phyloP scores from a whole-genome alignment of 2,329 filamentous ascomycete species.

The Monosporascus sp. region DNA sequence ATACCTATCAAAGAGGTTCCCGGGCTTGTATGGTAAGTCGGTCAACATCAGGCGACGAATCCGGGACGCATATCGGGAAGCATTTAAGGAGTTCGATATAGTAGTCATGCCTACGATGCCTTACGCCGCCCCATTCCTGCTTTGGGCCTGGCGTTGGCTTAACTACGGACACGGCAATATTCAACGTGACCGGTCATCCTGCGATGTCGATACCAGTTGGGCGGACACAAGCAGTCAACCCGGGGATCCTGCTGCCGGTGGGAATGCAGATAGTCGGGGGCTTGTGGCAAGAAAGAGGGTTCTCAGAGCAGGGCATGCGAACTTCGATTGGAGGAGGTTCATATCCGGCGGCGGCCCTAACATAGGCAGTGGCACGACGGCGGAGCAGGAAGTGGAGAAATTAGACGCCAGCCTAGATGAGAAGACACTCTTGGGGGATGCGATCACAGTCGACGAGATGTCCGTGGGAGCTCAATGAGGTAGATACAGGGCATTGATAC shows the following conservation, averaged over 20 bases:
- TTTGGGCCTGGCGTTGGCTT: constrained; percentile 49
- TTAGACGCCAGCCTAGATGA: neutral
- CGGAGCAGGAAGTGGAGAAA: neutral
- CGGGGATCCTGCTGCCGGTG: constrained; percentile 38
- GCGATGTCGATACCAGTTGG: constrained; percentile 49
- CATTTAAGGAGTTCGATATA: constrained; percentile 36
- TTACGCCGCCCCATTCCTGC: constrained; percentile 27
- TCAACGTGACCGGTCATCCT: constrained; percentile 54
- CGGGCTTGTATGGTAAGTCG: constrained; percentile 41
- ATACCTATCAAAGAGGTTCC: constrained; percentile 40
- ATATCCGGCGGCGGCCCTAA: neutral
- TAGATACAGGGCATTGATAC: too few species aligned
- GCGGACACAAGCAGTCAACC: constrained; percentile 33
- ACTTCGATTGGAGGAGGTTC: constrained; percentile 36
- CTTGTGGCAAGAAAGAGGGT: constrained; percentile 46
- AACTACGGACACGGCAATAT: constrained; percentile 51
- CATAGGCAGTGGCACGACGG: neutral
- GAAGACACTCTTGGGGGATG: neutral
- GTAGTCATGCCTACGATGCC: constrained; percentile 43
- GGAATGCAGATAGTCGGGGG: constrained; percentile 52
- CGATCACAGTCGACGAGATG: neutral
- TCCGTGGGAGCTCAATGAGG: neutral
- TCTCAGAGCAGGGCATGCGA: constrained; percentile 35
- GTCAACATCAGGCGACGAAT: constrained; percentile 44
- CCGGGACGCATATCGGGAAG: constrained; percentile 40